Evolutionary conservation across 371 early-diverging fungal genomes (phyloP), one percentile per base, ranked within the genome.

Genomic region (Neoconidiobolus thromboides): DNA sequence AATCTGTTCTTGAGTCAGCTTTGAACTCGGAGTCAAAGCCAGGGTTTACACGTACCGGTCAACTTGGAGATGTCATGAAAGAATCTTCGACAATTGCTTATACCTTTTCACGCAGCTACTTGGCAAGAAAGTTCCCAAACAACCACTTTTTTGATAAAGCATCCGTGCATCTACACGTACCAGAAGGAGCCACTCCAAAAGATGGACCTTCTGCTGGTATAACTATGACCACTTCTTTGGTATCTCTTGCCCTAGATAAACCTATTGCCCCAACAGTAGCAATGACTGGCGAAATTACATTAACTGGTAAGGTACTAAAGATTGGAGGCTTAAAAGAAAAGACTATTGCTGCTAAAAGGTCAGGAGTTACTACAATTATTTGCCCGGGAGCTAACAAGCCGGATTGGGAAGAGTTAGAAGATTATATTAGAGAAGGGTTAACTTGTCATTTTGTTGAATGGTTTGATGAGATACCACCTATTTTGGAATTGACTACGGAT

Each of bases 51-150:
- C 80, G 76, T 60, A 95, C 98, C 1, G 98, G 96, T 26, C 94
- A 97, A 67, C 75, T 97, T 62, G 96, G 96, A 43, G 93, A 94
- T 69, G 96, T 97, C 37, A 97, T 97, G 96, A 93, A 96, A 73
- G 98, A 97, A 69, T 87, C 88, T n/a, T 77, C 89, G 3, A 83
- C 81, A 14, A 91, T 97, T 61, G 94, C 98, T 0, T 93, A 94
- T 71, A 94, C 95, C 0, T 94, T 75, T 72, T 86, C 91, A 14
- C 87, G 87, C 65, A 78, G 88, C 38, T 67, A 88, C 51, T 60
- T 94, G 66, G 81, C 80, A 15, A 73, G 75, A 9, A 69, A 69
- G 2, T 81, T 79, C 72, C 90, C 91, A 3, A 77, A 81, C 49
- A 93, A 91, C 73, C 76, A 75, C 58, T 93, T 95, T 77, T 96